These are phyloP conservation scores for Aureobasidium sp. DNA, from an alignment of 2,329 filamentous ascomycete species.

Conservation along the genomic window DNA sequence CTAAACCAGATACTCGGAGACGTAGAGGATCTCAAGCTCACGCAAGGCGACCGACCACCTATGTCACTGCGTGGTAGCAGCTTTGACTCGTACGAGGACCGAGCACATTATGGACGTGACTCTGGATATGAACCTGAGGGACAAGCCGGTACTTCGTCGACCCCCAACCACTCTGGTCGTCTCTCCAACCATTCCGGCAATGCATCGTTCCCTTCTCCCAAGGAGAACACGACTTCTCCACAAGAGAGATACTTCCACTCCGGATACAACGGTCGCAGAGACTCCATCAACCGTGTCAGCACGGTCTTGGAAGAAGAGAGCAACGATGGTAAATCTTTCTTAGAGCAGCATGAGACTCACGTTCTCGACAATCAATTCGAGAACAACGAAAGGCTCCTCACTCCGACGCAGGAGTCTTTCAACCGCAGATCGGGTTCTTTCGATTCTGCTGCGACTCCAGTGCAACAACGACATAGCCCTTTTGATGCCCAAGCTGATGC, in stretches of 20 bases:
- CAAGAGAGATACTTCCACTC: conserved; percentile 35
- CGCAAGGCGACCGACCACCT: conserved; percentile 21
- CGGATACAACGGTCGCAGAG: conserved; percentile 43
- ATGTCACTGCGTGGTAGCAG: conserved; percentile 33
- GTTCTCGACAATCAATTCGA: conserved; percentile 47
- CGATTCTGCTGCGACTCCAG: conserved; percentile 40
- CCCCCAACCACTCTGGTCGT: conserved; percentile 67
- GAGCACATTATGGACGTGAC: conserved; percentile 60
- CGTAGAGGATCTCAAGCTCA: conserved; percentile 58
- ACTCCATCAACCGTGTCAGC: conserved; percentile 73
- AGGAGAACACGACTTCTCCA: conserved; percentile 16
- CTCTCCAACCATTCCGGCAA: conserved; percentile 30
- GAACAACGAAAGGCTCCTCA: conserved; percentile 52
- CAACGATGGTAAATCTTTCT: conserved; percentile 39
- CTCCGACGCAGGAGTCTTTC: conserved; percentile 45
- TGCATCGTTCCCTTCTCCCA: conserved; percentile 12
- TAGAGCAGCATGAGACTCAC: conserved; percentile 40
- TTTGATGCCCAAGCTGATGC: conserved; percentile 17
- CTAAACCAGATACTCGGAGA: conserved; percentile 83
- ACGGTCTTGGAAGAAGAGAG: conserved; percentile 80
- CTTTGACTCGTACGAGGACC: conserved; percentile 62
- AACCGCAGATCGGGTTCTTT: conserved; percentile 26
- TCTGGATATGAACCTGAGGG: conserved; percentile 76
- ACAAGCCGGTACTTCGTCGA: conserved; percentile 64
- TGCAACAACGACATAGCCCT: conserved; percentile 34